phyloP scores from a whole-genome alignment of 2,329 filamentous ascomycete species.

The Simplicillium aogashimaense region DNA sequence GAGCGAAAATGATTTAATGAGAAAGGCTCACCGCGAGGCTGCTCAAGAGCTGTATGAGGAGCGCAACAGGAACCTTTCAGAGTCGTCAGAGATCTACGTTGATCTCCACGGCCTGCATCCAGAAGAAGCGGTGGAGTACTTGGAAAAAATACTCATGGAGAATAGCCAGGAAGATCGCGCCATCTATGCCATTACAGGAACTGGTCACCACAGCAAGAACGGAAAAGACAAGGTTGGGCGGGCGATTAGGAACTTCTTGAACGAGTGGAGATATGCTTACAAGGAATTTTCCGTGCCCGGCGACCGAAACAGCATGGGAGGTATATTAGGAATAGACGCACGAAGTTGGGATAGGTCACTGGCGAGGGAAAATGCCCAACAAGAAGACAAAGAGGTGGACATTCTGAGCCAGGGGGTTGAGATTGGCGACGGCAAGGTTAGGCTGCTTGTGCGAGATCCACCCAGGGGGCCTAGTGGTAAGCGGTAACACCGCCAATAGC shows the following conservation, averaged over 20 bases:
- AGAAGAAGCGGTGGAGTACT: slow-evolving; percentile 90
- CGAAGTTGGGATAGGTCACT: slow-evolving; percentile 57
- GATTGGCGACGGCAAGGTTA: slow-evolving; percentile 57
- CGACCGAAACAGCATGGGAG: slow-evolving; percentile 75
- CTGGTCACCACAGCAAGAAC: slow-evolving; percentile 95
- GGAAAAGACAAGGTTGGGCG: slow-evolving; percentile 98
- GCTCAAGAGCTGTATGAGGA: slow-evolving; percentile 88
- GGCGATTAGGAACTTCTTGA: slow-evolving; percentile 80
- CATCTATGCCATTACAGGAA: slow-evolving; percentile 93
- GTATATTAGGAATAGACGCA: slow-evolving; percentile 60
- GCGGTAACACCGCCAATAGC: slow-evolving; percentile 23
- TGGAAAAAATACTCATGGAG: slow-evolving; percentile 78
- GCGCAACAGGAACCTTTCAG: slow-evolving; percentile 61
- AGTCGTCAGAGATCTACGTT: slow-evolving; percentile 71
- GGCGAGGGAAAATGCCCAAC: slow-evolving; percentile 30
- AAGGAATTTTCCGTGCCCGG: slow-evolving; percentile 93
- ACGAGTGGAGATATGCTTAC: slow-evolving; percentile 93
- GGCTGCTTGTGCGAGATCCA: slow-evolving; percentile 51
- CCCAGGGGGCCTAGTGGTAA: slow-evolving; percentile 45
- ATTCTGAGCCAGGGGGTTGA: slow-evolving; percentile 57
- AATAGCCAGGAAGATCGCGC: slow-evolving; percentile 65
- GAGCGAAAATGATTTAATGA: slow-evolving; percentile 95
- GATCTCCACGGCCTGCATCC: slow-evolving; percentile 98
- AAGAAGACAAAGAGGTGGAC: slow-evolving; percentile 36
- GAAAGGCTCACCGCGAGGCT: slow-evolving; percentile 90